Evolutionary conservation across 2,329 filamentous ascomycete species (phyloP), one percentile per base, ranked within the genome.

Genomic region (Fusarium sp.): DNA sequence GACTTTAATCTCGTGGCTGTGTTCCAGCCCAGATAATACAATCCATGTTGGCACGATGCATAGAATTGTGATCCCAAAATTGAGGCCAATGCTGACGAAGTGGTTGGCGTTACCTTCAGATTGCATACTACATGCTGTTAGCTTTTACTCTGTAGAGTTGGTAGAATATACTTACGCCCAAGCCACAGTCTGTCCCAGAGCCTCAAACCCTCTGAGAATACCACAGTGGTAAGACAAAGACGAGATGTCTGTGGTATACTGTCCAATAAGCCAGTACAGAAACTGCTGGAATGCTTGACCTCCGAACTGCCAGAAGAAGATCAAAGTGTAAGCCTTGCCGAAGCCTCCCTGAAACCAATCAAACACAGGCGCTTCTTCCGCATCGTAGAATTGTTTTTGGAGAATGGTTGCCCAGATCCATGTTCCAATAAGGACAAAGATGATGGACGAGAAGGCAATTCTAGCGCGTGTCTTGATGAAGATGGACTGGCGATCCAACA

Each of bases 281-380:
- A 62, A 62, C 11, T 62, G 58, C 5, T 62, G 58, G 48, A 70
- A 70, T 0, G 67, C 67, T 17, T 70, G 67, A 0, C 67, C 66
- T 4, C 62, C 66, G 5, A 69, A 70, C 2, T 69, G 58, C 67
- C 67, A 70, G 58, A 70, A 69, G 18, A 69, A 70, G 11, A 70
- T 63, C 1, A 70, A 20, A 14, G 63, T 37, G 20, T 70, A 69
- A 2, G 67, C 27, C 36, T 67, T 67, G 35, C 63, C 63, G 13
- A 70, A 70, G 3, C 66, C 63, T 2, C 66, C 67, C 36, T 67
- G 61, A 35, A 67, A 64, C 67, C 67, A 70, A 18, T 68, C 65
- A 37, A 60, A 56, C 1, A 67, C 58, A 5, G 64, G 64, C 3
- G 63, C 50, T 13, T 63, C 49, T 9, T 36, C 37, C 2, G 53